phyloP scores from a whole-genome alignment of 192 early-diverging fungal genomes.

The Backusella macrospora region DNA sequence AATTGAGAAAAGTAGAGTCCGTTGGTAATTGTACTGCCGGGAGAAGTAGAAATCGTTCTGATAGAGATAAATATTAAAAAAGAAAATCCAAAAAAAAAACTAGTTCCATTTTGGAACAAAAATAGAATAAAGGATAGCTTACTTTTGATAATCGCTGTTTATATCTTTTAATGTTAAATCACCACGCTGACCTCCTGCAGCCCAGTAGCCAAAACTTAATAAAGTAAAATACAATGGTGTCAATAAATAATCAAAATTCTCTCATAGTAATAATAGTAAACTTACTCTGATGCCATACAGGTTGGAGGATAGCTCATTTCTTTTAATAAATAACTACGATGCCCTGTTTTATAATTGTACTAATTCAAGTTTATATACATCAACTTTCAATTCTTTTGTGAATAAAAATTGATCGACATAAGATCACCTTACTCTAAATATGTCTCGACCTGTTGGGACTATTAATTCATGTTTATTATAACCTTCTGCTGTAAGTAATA shows the following conservation, averaged over 20 bases:
- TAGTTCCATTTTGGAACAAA: no score
- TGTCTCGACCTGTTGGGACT: slow-evolving; percentile 75
- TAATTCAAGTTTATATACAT: slow-evolving; percentile 18
- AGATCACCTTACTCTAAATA: slow-evolving; percentile 47
- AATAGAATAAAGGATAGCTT: no score
- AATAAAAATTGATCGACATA: no score
- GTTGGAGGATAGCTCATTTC: slow-evolving; percentile 81
- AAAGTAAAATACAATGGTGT: no score
- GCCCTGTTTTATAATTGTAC: slow-evolving; percentile 54
- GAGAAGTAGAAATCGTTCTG: slow-evolving; percentile 54
- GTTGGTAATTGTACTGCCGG: slow-evolving; percentile 86
- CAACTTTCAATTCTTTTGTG: slow-evolving; percentile 10
- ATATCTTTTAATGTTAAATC: slow-evolving; percentile 79
- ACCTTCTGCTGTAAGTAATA: slow-evolving; percentile 74
- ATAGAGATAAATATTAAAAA: not conserved
- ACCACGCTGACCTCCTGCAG: slow-evolving; percentile 88
- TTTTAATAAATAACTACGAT: slow-evolving; percentile 62
- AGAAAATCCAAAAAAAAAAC: no score
- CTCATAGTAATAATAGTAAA: no score
- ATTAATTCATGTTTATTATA: slow-evolving; percentile 72
- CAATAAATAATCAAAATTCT: no score
- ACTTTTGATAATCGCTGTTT: slow-evolving; percentile 59
- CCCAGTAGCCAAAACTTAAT: slow-evolving; percentile 67
- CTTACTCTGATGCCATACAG: slow-evolving; percentile 69
- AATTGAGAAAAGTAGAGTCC: slow-evolving; percentile 70